phyloP scores from a whole-genome alignment of 2,329 filamentous ascomycete genomes.

The Incumbomyces delicatus region DNA sequence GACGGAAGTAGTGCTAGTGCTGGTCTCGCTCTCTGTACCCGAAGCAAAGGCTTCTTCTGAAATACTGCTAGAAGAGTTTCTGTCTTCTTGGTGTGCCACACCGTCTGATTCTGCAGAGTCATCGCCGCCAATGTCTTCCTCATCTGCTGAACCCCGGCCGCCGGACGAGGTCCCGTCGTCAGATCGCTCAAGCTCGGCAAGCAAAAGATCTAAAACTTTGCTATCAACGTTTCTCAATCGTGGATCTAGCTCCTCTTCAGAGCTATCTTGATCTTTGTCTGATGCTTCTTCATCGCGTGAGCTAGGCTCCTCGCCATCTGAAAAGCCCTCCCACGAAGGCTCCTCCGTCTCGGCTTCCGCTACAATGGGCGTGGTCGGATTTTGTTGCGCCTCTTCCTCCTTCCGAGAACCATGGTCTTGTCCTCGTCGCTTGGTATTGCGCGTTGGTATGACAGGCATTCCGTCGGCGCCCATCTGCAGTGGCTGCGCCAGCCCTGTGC shows the following conservation, averaged over 20 bases:
- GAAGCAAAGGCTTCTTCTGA: constrained; percentile 19
- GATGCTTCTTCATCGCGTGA: constrained; percentile 36
- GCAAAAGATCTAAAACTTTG: background rate
- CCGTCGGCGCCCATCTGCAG: constrained; percentile 71
- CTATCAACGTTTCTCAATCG: constrained; percentile 1
- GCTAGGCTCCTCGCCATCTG: constrained; percentile 27
- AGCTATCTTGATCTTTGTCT: constrained; percentile 37
- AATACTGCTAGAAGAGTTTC: constrained; percentile 20
- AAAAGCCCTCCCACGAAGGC: constrained; percentile 37
- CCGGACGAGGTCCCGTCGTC: background rate
- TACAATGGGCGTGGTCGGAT: constrained; percentile 12
- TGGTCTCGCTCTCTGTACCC: constrained; percentile 23
- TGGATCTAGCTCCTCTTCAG: constrained; percentile 2
- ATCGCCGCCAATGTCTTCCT: constrained; percentile 21
- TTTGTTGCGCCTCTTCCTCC: constrained; percentile 20
- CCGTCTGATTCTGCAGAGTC: constrained; percentile 11
- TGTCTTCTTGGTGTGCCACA: constrained; percentile 21
- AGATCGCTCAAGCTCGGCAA: constrained; percentile 3
- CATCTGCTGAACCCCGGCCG: constrained; percentile 11
- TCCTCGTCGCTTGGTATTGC: constrained; percentile 49
- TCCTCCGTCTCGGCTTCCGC: constrained; percentile 15
- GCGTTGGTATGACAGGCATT: constrained; percentile 63
- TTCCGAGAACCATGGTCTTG: too few relatives aligned
- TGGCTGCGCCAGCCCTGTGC: constrained; percentile 77
- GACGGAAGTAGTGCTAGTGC: constrained; percentile 25